A percentile compares a stretch with the other conserved stretches of the same genome.
phyloP scores from a whole-genome alignment of 2,329 filamentous ascomycete genomes.

The Colletotrichum tabaci region DNA sequence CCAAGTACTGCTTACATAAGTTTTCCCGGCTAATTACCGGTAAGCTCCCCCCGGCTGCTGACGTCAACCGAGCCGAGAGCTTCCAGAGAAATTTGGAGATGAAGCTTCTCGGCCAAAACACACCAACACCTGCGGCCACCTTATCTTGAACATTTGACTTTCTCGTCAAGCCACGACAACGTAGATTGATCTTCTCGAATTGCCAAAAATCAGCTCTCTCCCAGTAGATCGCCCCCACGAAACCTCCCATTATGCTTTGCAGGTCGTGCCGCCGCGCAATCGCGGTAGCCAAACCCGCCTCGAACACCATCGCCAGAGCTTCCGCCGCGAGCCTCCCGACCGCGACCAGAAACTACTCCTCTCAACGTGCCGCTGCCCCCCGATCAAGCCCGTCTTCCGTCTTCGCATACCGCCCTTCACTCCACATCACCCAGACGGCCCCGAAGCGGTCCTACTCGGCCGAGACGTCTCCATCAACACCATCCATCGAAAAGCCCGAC shows the following conservation, averaged over 20 bases:
- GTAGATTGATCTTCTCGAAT: no score
- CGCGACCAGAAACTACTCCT: constrained; percentile 52
- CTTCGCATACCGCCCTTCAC: not conserved
- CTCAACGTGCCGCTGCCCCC: not conserved
- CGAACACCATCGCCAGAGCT: constrained; percentile 19
- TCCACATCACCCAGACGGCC: not conserved
- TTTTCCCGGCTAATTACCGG: constrained; percentile 11
- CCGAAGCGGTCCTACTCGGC: constrained; percentile 32
- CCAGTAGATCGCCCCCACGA: no score
- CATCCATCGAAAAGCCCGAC: constrained; percentile 59
- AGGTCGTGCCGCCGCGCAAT: constrained; percentile 41
- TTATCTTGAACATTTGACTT: not conserved
- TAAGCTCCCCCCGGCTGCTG: not conserved
- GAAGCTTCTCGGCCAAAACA: constrained; percentile 16
- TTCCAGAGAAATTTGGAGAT: constrained; percentile 23
- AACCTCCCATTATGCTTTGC: constrained; percentile 37
- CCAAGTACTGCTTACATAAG: not conserved
- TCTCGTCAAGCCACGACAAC: not conserved
- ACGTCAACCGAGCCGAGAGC: constrained; percentile 38
- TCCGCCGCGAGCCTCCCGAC: constrained; percentile 58
- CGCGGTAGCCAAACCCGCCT: constrained; percentile 28
- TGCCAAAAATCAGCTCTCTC: no score
- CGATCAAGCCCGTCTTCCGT: not conserved
- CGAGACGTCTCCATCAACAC: constrained; percentile 1
- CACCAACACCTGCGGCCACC: not conserved